phyloP scores from a whole-genome alignment of 1,284 basidiomycete species.

The Pyrrhoderma noxium region DNA sequence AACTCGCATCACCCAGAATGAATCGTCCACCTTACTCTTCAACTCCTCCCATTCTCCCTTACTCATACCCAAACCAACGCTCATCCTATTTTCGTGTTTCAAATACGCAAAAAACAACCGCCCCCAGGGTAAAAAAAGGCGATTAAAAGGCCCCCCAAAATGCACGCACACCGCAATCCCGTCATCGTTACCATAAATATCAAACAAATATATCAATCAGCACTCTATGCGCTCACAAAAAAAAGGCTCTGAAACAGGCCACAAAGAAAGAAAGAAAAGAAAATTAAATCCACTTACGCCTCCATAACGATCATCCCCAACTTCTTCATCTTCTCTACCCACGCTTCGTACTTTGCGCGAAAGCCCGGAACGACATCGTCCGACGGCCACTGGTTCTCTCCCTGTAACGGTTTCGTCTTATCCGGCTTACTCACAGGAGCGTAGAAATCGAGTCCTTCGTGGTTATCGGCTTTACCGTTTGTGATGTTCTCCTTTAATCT shows the following conservation, averaged over 20 bases:
- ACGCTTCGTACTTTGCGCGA: constrained; percentile 53
- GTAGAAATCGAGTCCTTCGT: constrained; percentile 81
- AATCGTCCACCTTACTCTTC: constrained; percentile 61
- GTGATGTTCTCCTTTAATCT: constrained; percentile 77
- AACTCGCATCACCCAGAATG: constrained; percentile 82
- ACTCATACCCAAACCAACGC: constrained; percentile 67
- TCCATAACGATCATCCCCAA: constrained; percentile 75
- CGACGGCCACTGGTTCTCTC: constrained; percentile 77
- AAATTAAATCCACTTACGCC: constrained; percentile 44
- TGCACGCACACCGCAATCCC: too few species aligned
- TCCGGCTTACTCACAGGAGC: constrained; percentile 63
- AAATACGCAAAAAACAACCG: neutral
- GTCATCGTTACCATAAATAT: neutral
- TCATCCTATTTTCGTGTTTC: constrained; percentile 57
- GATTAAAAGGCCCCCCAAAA: too few species aligned
- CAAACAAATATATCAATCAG: constrained; percentile 4
- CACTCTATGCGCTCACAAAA: neutral
- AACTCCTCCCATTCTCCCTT: constrained; percentile 63
- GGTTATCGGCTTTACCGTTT: constrained; percentile 75
- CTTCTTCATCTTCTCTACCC: constrained; percentile 77
- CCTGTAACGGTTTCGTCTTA: constrained; percentile 63
- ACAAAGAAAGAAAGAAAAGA: neutral
- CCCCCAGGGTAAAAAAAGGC: too few species aligned
- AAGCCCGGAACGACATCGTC: constrained; percentile 41
- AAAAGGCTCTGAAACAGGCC: too few species aligned